Evolutionary conservation across 192 early-diverging fungal genomes (phyloP).

Genomic region (Coemansia sp.): DNA sequence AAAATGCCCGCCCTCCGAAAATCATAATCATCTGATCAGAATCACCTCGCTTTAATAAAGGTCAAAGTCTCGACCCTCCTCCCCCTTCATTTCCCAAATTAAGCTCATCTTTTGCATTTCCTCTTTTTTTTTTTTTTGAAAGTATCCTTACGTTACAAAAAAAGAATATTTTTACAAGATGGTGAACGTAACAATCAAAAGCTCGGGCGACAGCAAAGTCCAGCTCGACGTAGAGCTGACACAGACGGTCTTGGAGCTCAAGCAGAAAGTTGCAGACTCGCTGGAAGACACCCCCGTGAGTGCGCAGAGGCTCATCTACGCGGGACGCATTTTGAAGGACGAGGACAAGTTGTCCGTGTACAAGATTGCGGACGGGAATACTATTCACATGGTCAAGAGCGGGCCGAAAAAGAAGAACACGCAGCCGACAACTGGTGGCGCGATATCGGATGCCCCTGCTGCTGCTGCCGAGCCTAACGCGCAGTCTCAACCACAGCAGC

Average conservation of each 20-base stretch:
- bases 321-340: constrained; percentile 94
- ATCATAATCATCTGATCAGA: too few species aligned
- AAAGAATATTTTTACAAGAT: background rate
- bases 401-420: constrained; percentile 55
- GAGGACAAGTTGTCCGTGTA: constrained; percentile 70
- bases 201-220: constrained; percentile 19
- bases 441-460: constrained; percentile 16
- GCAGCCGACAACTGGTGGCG: constrained; percentile 26
- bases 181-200: constrained; percentile 29
- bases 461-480: background rate
- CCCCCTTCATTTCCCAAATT: too few species aligned
- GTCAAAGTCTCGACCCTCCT: too few species aligned
- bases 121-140: background rate
- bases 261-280: constrained; percentile 67
- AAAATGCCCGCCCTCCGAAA: too few species aligned
- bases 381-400: constrained; percentile 89
- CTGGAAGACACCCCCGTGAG: constrained; percentile 62
- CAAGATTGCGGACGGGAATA: constrained; percentile 84
- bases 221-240: constrained; percentile 38
- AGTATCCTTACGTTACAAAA: background rate
- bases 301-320: constrained; percentile 86
- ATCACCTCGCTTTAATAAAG: too few species aligned
- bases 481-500: background rate
- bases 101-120: too few species aligned
- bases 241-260: constrained; percentile 70